Percentiles rank a stretch among this genome's conserved stretches.
Conservation (phyloP, 345 rosid genomes). For the Leavenworthia alabamica region DNA sequence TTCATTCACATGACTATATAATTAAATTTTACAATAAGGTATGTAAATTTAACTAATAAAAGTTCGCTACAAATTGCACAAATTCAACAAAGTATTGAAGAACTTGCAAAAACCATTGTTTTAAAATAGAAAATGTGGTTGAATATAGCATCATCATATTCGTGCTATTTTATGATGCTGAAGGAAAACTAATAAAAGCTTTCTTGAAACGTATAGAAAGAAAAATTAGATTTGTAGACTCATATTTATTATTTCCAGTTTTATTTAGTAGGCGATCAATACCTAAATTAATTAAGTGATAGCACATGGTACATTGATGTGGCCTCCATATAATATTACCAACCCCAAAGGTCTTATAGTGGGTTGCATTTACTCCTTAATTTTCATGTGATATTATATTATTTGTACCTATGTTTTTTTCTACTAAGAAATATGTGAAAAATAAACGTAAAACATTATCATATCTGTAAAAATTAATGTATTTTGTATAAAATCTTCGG, state of each 20-base stretch:
- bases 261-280: constrained; percentile 4
- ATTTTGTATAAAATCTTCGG: not conserved
- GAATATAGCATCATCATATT: not conserved
- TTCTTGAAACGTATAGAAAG: constrained; percentile 10
- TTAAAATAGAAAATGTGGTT: not conserved
- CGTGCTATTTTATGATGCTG: not conserved
- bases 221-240: not conserved
- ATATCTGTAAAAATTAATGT: not conserved
- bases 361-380: constrained; percentile 10
- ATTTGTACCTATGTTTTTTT: not conserved
- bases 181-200: not conserved
- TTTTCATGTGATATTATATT: not conserved
- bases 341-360: constrained; percentile 1
- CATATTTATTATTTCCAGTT: constrained; percentile 2
- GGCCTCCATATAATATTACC: constrained; percentile 29
- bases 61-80: not conserved
- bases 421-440: not conserved
- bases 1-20: not conserved
- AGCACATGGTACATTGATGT: constrained; percentile 29
- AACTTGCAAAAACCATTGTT: not conserved
- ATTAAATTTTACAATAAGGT: not conserved
- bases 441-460: not conserved
- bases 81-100: too few relatives aligned
- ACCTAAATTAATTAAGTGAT: constrained; percentile 9
- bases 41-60: not conserved